Conservation (phyloP, 371 early-diverging fungal species). For the Mortierella sp. region DNA sequence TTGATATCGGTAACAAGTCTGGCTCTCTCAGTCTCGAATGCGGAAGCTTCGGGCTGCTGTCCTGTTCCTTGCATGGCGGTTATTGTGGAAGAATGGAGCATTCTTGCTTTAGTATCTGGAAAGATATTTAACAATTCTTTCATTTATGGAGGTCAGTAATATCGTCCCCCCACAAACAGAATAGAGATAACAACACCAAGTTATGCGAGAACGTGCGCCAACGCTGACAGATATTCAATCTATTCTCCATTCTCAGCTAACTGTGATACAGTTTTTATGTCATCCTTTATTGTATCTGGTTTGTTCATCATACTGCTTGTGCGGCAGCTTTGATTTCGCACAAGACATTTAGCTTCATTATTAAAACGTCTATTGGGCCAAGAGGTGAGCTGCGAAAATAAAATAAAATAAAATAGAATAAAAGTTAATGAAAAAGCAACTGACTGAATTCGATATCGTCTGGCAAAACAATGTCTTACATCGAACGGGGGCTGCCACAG, state of each 20-base stretch:
- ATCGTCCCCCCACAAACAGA: too few relatives aligned
- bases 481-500: conserved; percentile 88
- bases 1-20: conserved; percentile 43
- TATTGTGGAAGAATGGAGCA: background rate
- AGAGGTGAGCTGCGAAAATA: conserved; percentile 6
- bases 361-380: conserved; percentile 15
- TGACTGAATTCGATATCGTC: background rate
- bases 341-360: background rate
- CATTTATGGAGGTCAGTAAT: too few relatives aligned
- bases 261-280: too few relatives aligned
- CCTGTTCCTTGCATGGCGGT: conserved; percentile 23
- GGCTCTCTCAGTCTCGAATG: conserved; percentile 31
- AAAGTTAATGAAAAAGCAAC: background rate
- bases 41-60: background rate
- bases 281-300: too few relatives aligned
- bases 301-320: background rate
- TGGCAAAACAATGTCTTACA: conserved; percentile 61
- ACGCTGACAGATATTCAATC: too few relatives aligned
- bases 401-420: background rate
- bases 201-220: too few relatives aligned
- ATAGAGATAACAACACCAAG: too few relatives aligned
- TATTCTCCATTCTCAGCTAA: too few relatives aligned
- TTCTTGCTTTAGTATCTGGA: too few relatives aligned
- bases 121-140: too few relatives aligned
- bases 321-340: background rate